Conservation (phyloP, 257 asterid species). For the Leptodermis oblonga region DNA sequence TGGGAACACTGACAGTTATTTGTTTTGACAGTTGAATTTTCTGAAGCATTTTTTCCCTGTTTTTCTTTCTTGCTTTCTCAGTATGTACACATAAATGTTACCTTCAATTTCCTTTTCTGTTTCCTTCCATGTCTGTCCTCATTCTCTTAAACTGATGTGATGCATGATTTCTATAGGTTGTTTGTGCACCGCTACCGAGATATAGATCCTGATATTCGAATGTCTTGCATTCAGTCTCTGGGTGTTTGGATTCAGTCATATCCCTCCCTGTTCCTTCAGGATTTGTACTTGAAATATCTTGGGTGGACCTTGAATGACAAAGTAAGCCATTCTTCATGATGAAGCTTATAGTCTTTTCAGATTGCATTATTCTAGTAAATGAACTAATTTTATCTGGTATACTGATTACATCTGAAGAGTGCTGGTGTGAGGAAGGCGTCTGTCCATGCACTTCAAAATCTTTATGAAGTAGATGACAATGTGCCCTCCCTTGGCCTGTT, state of each 20-base stretch:
- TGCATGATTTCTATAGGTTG: constrained; percentile 47
- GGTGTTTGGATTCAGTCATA: constrained; percentile 94
- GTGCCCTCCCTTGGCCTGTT: constrained; percentile 96
- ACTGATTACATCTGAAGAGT: constrained; percentile 45
- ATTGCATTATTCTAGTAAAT: constrained; percentile 16
- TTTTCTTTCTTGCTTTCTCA: neutral
- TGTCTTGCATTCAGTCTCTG: constrained; percentile 89
- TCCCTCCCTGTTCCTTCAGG: constrained; percentile 96
- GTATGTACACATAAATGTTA: neutral
- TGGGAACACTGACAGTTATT: too few relatives aligned
- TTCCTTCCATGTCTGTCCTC: neutral
- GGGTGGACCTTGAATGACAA: constrained; percentile 99
- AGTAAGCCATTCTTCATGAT: constrained; percentile 40
- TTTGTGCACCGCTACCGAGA: constrained; percentile 98
- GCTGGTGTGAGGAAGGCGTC: constrained; percentile 97
- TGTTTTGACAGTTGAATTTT: too few relatives aligned
- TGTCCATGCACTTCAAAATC: constrained; percentile 86
- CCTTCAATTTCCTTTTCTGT: neutral
- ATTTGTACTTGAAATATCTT: constrained; percentile 89
- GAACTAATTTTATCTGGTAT: constrained; percentile 17
- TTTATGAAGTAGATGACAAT: constrained; percentile 87
- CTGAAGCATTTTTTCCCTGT: neutral
- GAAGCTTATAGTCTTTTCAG: constrained; percentile 15
- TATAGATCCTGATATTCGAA: constrained; percentile 86
- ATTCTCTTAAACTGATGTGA: constrained; percentile 4